These are phyloP conservation scores for Pythium brachiatum DNA, from an alignment of 352 stramenopile species.

Conservation along the genomic window DNA sequence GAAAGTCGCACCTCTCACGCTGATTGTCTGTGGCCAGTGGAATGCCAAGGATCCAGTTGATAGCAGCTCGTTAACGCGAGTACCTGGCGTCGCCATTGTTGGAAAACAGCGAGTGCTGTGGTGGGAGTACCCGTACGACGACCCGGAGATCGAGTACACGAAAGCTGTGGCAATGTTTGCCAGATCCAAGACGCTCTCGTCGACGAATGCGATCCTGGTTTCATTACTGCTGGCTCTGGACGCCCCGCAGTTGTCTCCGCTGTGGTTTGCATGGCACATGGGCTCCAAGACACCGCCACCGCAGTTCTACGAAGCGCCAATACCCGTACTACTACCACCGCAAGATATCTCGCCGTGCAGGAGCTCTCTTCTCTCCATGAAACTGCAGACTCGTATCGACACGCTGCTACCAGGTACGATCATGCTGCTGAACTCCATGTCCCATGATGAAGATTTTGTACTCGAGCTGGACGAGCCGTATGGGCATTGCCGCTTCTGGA, in stretches of 20 bases:
- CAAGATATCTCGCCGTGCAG: conserved; percentile 30
- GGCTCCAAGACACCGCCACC: conserved; percentile 49
- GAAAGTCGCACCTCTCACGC: conserved; percentile 41
- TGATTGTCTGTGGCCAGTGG: conserved; percentile 58
- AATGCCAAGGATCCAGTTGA: conserved; percentile 19
- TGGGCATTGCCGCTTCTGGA: conserved; percentile 49
- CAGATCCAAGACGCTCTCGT: conserved; percentile 46
- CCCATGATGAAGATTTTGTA: conserved; percentile 37
- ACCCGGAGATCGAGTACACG: conserved; percentile 35
- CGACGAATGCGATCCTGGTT: conserved; percentile 62
- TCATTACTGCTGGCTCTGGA: conserved; percentile 62
- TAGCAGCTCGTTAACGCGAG: conserved; percentile 30
- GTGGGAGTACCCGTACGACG: conserved; percentile 51
- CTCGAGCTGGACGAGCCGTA: conserved; percentile 35
- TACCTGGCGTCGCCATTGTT: conserved; percentile 44
- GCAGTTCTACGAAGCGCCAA: conserved; percentile 18
- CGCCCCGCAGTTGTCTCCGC: conserved; percentile 43
- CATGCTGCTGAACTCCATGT: conserved; percentile 42
- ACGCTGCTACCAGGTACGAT: conserved; percentile 49
- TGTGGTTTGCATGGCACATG: conserved; percentile 65
- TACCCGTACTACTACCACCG: not conserved
- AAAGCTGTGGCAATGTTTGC: conserved; percentile 54
- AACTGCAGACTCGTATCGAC: conserved; percentile 48
- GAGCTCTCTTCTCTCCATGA: conserved; percentile 28
- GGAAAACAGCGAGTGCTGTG: conserved; percentile 41